These are phyloP conservation scores for Boeremia lycopersici DNA, from an alignment of 2,329 filamentous ascomycete genomes.

Conservation along the genomic window DNA sequence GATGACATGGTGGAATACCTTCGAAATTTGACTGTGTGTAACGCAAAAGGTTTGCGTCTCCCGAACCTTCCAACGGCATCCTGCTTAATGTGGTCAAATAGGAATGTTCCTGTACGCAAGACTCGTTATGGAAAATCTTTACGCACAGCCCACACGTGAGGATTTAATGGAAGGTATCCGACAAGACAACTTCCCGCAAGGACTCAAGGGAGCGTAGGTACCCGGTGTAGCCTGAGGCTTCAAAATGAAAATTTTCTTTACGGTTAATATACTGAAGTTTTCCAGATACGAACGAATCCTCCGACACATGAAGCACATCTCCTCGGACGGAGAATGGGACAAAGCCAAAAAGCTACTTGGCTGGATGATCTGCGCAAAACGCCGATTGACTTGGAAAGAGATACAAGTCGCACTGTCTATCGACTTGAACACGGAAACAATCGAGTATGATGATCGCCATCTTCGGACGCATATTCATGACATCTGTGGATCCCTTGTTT, in stretches of 20 bases:
- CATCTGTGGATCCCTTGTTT: conserved; percentile 30
- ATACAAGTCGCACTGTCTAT: conserved; percentile 37
- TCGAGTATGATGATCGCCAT: conserved; percentile 27
- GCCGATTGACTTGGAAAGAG: conserved; percentile 33
- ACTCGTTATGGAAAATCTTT: conserved; percentile 31
- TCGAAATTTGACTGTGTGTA: conserved; percentile 22
- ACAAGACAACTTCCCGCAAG: conserved; percentile 21
- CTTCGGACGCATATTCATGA: conserved; percentile 33
- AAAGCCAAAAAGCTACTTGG: conserved; percentile 29
- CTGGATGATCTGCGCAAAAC: conserved; percentile 39
- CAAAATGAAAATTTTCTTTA: background rate
- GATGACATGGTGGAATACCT: conserved; percentile 30
- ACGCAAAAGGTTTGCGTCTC: conserved; percentile 25
- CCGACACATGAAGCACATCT: conserved; percentile 23
- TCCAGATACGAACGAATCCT: conserved; percentile 34
- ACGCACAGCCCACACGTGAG: conserved; percentile 19
- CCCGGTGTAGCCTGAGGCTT: background rate
- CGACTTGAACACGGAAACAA: conserved; percentile 19
- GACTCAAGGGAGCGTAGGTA: conserved; percentile 32
- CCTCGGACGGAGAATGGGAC: conserved; percentile 17
- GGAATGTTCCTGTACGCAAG: conserved; percentile 40
- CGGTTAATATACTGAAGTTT: background rate
- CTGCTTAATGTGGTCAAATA: conserved; percentile 6
- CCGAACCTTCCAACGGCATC: background rate
- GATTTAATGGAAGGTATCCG: conserved; percentile 23